Base-by-base conservation (phyloP, 352 stramenopile genomes). In the Globisporangium viniferum region DNA sequence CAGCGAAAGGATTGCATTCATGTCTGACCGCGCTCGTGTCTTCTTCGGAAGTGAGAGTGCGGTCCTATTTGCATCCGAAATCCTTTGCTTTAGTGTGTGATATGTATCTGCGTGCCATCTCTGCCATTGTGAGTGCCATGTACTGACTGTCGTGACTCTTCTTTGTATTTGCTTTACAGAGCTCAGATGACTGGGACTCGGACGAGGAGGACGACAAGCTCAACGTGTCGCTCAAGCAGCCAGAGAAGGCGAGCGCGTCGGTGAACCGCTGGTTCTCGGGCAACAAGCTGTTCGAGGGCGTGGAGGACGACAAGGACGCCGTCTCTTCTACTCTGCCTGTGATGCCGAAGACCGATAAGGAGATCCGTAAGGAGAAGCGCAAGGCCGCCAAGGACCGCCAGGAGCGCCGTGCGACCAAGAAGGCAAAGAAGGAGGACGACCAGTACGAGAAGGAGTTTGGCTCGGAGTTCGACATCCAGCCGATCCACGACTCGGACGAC, bases 341-440 rank as follows among this genome's bases (percentile, higher is more conserved):
- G 10, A 99, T 99, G 92, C 97, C 97, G 0, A 98, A 98, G 78
- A 99, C 97, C 0, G 98, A 99, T 68, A 99, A 99, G 74, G 86
- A 99, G 71, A 95, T 98, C 65, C 96, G 98, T 36, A 92, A 98
- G 58, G 94, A 98, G 48, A 99, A 99, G 75, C 89, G 97, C 20
- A 91, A 98, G 66, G 99, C 98, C 61, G 95, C 93, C 0, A 88
- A 90, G 62, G 91, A 98, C 9, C 88, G 95, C 1, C 84, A 98
- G 60, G 93, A 98, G 76, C 89, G 95, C 5, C 86, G 89, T 24
- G 70, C 75, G 0, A 53, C 73, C 9, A 94, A 95, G 72, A 93
- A 93, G 67, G 70, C 79, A 15, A 93, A 93, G 64, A 90, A 91
- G 66, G 89, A 96, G 55, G 85, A 94, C 31, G 87, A 94, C 62